Evolutionary conservation across 306 rosid genomes (phyloP).

Genomic region (Sophora flavescens): DNA sequence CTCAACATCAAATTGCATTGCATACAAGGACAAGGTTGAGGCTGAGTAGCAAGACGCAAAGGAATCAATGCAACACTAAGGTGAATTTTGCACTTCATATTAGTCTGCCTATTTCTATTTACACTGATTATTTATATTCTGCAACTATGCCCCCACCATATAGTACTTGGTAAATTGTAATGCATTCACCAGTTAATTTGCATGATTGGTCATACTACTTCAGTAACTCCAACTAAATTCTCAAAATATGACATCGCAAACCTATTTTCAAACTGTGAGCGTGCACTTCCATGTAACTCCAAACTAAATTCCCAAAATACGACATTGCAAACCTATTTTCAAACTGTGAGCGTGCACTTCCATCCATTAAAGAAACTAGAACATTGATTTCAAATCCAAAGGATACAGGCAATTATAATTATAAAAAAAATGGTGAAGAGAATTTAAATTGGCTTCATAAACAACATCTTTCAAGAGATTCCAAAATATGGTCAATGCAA

Average conservation of each 20-base stretch:
- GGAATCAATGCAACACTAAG: not conserved
- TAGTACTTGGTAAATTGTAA: not conserved
- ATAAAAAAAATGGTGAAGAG: not conserved
- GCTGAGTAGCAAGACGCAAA: slow-evolving; percentile 19
- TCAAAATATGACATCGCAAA: slow-evolving; percentile 3
- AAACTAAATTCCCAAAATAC: not conserved
- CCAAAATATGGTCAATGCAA: slow-evolving; percentile 11
- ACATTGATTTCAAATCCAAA: slow-evolving; percentile 12
- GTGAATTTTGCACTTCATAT: slow-evolving; percentile 13
- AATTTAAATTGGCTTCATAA: slow-evolving; percentile 13
- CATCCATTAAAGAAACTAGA: slow-evolving; percentile 3
- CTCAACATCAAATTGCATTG: slow-evolving; percentile 4
- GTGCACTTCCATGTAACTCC: not conserved
- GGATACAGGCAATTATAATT: slow-evolving; percentile 8
- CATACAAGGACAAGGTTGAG: slow-evolving; percentile 13
- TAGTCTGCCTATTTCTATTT: slow-evolving; percentile 4
- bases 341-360: slow-evolving; percentile 11
- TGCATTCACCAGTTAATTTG: not conserved
- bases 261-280: slow-evolving; percentile 22
- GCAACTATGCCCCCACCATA: not conserved
- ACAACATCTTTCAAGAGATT: slow-evolving; percentile 11
- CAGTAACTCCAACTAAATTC: not conserved
- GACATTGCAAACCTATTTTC: slow-evolving; percentile 17
- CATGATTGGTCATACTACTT: not conserved
- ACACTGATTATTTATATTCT: slow-evolving; percentile 10